Evolutionary conservation across 108 stramenopile species (phyloP), one percentile per base, ranked within the genome.

Genomic region (Chaetoceros muelleri): DNA sequence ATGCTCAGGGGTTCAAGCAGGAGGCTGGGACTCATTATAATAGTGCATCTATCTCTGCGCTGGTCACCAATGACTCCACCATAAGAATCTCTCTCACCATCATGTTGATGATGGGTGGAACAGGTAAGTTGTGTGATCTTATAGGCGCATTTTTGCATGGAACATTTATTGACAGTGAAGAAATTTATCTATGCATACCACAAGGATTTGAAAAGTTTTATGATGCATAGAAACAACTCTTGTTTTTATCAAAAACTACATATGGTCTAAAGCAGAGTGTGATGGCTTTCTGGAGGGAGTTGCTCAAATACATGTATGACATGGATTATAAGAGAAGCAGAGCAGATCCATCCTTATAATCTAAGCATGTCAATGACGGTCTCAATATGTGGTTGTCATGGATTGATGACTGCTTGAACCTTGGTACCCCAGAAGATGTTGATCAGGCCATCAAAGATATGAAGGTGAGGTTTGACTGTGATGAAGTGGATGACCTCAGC

Each of bases 181-280:
- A 26, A 10, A 54, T 62, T 10, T 30, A 62, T 20, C 67, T 67
- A 40, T 51, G 67, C 3, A 28, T 74, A 10, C 73, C 63, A 2
- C 18, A 67, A 52, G 74, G 70, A 24, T 68, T 67, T n/a, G 66
- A 72, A 28, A 56, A 64, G 46, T 31, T 54, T 25, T 69, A 72
- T 52, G 19, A 16, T 8, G 21, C 48, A 27, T n/a, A 13, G 8
- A 52, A 56, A 22, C 44, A 44, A 28, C 30, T 66, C 5, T 48
- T 61, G n/a, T 3, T 24, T 18, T 26, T 73, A 28, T 7, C 50
- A 28, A 49, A 45, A 21, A 66, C 64, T 1, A 28, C 72, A 5
- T 76, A 72, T 56, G 67, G 71, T 13, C 34, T 64, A 1, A 72
- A 69, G 28, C 70, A 76, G 44, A 67, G 62, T 25, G 71, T 67